These are phyloP conservation scores for Albugo candida DNA, from an alignment of 352 stramenopile genomes.

Conservation along the genomic window DNA sequence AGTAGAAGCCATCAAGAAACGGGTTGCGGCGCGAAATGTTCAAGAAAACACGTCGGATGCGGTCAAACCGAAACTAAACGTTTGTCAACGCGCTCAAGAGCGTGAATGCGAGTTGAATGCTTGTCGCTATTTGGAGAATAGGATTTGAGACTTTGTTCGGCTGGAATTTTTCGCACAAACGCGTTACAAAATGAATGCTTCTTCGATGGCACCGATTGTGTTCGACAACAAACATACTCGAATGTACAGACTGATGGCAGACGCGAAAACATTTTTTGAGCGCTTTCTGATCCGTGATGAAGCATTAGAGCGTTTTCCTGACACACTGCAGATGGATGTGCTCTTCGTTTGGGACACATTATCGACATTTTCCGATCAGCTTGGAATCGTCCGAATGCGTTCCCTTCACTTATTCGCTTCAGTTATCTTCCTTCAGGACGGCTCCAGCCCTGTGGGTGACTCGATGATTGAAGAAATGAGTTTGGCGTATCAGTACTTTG, in stretches of 20 bases:
- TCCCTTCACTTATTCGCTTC: conserved; percentile 31
- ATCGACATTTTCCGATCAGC: conserved; percentile 45
- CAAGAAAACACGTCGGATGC: conserved; percentile 14
- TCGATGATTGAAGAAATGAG: conserved; percentile 28
- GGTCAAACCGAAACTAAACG: conserved; percentile 30
- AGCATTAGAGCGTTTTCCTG: conserved; percentile 21
- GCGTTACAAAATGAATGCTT: neutral
- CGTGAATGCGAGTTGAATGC: conserved; percentile 36
- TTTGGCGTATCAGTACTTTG: conserved; percentile 20
- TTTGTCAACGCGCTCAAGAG: conserved; percentile 24
- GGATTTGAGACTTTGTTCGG: conserved; percentile 39
- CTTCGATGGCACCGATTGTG: neutral
- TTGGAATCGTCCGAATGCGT: conserved; percentile 24
- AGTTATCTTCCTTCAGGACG: conserved; percentile 24
- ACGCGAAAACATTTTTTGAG: conserved; percentile 12
- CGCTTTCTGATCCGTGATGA: conserved; percentile 14
- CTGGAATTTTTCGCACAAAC: conserved; percentile 10
- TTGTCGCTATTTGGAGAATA: conserved; percentile 21
- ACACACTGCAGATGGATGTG: conserved; percentile 26
- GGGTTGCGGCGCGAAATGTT: conserved; percentile 24
- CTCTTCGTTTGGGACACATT: conserved; percentile 64
- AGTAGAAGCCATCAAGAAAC: neutral
- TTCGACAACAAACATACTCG: too few relatives aligned
- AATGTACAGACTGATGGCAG: neutral
- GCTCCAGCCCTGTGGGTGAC: conserved; percentile 25